phyloP scores from a whole-genome alignment of 2,329 filamentous ascomycete genomes.

The Xylariales sp. region DNA sequence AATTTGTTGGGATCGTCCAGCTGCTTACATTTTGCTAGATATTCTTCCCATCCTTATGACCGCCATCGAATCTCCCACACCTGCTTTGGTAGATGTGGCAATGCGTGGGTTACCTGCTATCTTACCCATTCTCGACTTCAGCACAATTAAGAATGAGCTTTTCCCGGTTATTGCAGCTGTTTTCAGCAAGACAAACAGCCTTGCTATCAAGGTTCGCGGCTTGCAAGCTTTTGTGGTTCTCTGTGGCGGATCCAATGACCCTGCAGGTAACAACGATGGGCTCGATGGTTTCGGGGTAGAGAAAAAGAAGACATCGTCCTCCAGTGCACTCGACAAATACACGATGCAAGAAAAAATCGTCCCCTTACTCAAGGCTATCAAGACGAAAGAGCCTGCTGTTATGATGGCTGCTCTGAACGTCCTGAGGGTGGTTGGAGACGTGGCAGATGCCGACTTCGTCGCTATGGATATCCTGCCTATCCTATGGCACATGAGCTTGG shows the following conservation, averaged over 20 bases:
- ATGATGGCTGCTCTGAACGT: conserved; percentile 92
- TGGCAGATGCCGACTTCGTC: conserved; percentile 85
- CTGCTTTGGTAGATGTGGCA: conserved; percentile 82
- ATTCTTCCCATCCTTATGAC: conserved; percentile 81
- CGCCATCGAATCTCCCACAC: conserved; percentile 83
- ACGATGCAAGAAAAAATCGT: conserved; percentile 98
- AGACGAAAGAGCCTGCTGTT: conserved; percentile 95
- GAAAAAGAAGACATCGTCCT: conserved; percentile 59
- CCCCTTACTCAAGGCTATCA: conserved; percentile 85
- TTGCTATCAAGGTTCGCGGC: conserved; percentile 91
- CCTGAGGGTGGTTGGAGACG: conserved; percentile 74
- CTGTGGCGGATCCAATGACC: conserved; percentile 68
- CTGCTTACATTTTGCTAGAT: conserved; percentile 44
- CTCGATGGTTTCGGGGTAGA: conserved; percentile 64
- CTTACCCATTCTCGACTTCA: conserved; percentile 89
- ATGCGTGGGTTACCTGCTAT: conserved; percentile 73
- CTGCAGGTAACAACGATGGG: conserved; percentile 57
- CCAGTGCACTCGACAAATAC: conserved; percentile 89
- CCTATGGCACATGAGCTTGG: conserved; percentile 87
- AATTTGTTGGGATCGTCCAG: background rate
- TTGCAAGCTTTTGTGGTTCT: conserved; percentile 86
- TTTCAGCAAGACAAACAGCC: conserved; percentile 87
- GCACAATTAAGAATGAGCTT: conserved; percentile 92
- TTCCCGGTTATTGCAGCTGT: conserved; percentile 89
- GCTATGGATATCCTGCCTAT: conserved; percentile 87